phyloP scores from a whole-genome alignment of 176 grass and related monocot genomes.

The Lolium multiflorum region DNA sequence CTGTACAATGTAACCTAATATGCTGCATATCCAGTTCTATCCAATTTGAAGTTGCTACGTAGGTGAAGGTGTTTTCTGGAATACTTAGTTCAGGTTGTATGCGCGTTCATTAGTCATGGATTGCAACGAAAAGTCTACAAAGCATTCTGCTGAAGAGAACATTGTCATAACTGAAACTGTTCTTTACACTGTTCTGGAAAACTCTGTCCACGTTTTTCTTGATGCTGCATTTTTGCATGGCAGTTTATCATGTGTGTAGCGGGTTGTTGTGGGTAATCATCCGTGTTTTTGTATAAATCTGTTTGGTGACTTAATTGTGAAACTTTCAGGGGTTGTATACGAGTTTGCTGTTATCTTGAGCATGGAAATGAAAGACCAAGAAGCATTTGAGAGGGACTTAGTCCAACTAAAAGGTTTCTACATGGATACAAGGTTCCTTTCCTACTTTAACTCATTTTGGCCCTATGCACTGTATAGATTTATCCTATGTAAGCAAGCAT shows the following conservation, averaged over 20 bases:
- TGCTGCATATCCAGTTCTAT: background rate
- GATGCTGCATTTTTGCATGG: background rate
- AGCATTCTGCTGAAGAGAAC: background rate
- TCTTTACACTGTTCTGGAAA: background rate
- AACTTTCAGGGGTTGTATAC: constrained; percentile 72
- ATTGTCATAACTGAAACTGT: background rate
- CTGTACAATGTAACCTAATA: background rate
- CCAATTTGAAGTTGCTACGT: background rate
- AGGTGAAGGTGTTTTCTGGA: background rate
- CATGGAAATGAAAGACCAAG: constrained; percentile 54
- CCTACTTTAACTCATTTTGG: background rate
- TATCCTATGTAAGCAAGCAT: background rate
- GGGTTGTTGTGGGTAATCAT: background rate
- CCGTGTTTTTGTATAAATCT: background rate
- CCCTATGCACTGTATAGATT: background rate
- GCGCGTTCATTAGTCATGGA: background rate
- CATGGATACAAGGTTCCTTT: constrained; percentile 69
- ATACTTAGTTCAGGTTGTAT: background rate
- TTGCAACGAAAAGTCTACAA: background rate
- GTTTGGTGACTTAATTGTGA: constrained; percentile 8
- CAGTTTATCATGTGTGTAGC: constrained; percentile 14
- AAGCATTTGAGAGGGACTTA: constrained; percentile 72
- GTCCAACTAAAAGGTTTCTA: constrained; percentile 72
- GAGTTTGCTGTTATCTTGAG: constrained; percentile 81
- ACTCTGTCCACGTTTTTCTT: background rate